phyloP scores from a whole-genome alignment of 2,329 filamentous ascomycete genomes.

The Colletotrichum musicola region DNA sequence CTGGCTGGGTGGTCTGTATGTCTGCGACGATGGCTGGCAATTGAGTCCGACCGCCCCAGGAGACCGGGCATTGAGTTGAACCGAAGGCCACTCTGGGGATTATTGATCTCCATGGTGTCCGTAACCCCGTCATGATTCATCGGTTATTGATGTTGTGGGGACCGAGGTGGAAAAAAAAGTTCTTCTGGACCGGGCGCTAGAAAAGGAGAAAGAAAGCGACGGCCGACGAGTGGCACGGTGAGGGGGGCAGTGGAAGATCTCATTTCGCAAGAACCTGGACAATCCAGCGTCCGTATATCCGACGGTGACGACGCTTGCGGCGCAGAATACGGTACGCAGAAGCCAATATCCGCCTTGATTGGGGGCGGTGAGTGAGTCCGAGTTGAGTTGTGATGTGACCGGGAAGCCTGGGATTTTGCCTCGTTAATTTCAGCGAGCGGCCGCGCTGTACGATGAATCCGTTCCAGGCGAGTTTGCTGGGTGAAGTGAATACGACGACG shows the following conservation, averaged over 20 bases:
- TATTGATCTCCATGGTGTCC: too few species aligned
- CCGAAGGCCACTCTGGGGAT: background rate
- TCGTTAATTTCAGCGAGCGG: background rate
- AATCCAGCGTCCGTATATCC: background rate
- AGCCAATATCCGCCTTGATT: background rate
- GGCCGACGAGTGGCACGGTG: background rate
- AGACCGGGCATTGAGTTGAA: background rate
- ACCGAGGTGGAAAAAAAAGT: background rate
- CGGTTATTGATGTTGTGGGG: too few species aligned
- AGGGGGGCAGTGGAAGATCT: conserved; percentile 5
- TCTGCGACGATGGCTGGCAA: conserved; percentile 10
- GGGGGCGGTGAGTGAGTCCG: conserved; percentile 16
- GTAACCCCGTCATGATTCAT: too few species aligned
- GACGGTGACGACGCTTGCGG: conserved; percentile 7
- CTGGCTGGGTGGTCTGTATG: background rate
- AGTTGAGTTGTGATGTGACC: conserved; percentile 10
- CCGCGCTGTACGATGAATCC: background rate
- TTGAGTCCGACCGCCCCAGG: conserved; percentile 10
- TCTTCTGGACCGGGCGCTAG: conserved; percentile 18
- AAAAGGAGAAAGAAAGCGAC: conserved; percentile 10
- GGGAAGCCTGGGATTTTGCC: conserved; percentile 8
- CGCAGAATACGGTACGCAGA: background rate
- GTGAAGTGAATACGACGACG: too few species aligned
- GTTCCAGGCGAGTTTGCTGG: too few species aligned
- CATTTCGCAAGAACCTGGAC: conserved; percentile 23